phyloP scores from a whole-genome alignment of 345 rosid species.

The Euphorbia peplus region DNA sequence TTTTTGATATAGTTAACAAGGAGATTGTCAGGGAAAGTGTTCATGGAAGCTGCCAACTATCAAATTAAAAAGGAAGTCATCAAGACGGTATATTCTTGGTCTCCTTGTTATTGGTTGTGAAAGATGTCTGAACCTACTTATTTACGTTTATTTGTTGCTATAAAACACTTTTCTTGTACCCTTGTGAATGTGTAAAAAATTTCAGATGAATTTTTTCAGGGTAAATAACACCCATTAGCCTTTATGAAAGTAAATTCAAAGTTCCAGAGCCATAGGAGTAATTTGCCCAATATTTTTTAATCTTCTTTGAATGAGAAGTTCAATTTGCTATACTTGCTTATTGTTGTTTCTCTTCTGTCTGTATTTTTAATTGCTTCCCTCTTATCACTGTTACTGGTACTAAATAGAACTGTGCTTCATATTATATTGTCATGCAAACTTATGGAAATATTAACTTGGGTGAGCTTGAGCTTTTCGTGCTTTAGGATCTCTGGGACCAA shows the following conservation, averaged over 20 bases:
- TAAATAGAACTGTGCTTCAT: background rate
- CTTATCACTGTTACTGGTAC: background rate
- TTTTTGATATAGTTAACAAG: constrained; percentile 50
- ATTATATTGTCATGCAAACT: background rate
- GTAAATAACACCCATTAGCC: too few relatives aligned
- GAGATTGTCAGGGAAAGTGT: constrained; percentile 63
- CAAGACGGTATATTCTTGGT: constrained; percentile 49
- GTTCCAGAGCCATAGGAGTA: too few relatives aligned
- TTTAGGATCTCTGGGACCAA: background rate
- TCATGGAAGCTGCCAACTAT: constrained; percentile 80
- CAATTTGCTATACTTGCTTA: background rate
- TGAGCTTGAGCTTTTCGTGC: background rate
- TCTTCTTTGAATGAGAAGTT: background rate
- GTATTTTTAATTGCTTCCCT: background rate
- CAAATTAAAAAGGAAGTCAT: constrained; percentile 72
- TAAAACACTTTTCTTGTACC: background rate
- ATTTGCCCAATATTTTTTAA: too few relatives aligned
- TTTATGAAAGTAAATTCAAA: too few relatives aligned
- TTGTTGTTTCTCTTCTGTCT: background rate
- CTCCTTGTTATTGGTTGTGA: constrained; percentile 3
- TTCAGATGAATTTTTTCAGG: background rate
- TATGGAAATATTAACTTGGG: background rate
- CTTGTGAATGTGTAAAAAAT: background rate
- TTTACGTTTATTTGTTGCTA: background rate
- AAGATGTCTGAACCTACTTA: background rate